These are phyloP conservation scores for Populus hybrid DNA, from an alignment of 441 rosid species.

Conservation along the genomic window DNA sequence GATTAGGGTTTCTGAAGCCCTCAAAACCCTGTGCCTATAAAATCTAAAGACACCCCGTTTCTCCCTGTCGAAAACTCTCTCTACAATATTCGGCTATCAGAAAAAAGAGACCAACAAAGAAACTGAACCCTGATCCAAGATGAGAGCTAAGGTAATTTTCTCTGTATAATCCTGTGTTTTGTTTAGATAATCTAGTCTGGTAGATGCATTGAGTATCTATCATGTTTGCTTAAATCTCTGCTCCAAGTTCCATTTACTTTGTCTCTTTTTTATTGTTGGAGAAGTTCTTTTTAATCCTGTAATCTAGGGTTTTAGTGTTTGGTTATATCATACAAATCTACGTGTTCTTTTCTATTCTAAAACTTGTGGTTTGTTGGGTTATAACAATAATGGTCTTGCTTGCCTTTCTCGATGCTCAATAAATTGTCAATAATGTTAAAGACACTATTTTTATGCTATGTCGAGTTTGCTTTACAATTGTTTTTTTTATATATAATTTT, in stretches of 20 bases:
- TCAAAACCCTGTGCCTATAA: slow-evolving; percentile 3
- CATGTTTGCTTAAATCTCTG: not conserved
- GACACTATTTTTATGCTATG: too few species aligned
- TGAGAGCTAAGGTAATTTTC: slow-evolving; percentile 20
- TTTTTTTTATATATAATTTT: too few species aligned
- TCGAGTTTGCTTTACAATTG: too few species aligned
- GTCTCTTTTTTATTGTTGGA: not conserved
- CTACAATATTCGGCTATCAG: not conserved
- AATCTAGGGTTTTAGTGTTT: not conserved
- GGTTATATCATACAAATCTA: not conserved
- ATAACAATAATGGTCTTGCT: not conserved
- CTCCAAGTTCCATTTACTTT: not conserved
- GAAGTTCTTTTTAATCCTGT: too few species aligned
- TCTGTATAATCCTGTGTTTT: not conserved
- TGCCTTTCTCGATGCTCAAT: not conserved
- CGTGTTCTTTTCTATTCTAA: not conserved
- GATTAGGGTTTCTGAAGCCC: slow-evolving; percentile 9
- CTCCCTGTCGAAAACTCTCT: too few species aligned
- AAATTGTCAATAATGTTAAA: too few species aligned
- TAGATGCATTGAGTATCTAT: not conserved
- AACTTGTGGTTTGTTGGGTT: not conserved
- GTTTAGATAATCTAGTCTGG: not conserved
- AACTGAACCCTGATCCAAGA: slow-evolving; percentile 10
- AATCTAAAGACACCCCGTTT: not conserved
- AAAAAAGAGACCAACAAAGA: not conserved